These are phyloP conservation scores for Nothomitra cinnamomea DNA, from an alignment of 2,329 filamentous ascomycete genomes.

Conservation along the genomic window DNA sequence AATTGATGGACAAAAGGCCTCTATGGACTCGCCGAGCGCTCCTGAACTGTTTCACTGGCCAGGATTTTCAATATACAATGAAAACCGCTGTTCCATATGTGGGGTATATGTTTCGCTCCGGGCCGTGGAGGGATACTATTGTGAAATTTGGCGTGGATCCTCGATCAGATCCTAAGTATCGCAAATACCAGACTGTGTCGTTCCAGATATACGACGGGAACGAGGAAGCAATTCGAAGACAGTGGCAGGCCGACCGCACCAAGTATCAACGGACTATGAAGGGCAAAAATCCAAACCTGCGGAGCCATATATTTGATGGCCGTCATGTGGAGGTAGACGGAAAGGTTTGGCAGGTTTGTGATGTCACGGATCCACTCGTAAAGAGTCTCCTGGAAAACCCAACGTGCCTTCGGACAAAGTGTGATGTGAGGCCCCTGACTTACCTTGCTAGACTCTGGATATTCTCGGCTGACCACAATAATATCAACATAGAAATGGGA, in stretches of 20 bases:
- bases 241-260: slow-evolving; percentile 12
- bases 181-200: slow-evolving; percentile 75
- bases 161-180: slow-evolving; percentile 55
- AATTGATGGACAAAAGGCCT: slow-evolving; percentile 55
- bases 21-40: slow-evolving; percentile 77
- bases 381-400: slow-evolving; percentile 45
- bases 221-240: slow-evolving; percentile 18
- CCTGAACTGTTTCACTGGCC: slow-evolving; percentile 46
- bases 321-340: slow-evolving; percentile 57
- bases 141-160: slow-evolving; percentile 79
- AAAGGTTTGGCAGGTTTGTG: slow-evolving; percentile 88
- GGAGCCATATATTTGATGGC: slow-evolving; percentile 71
- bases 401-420: slow-evolving; percentile 25
- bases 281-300: slow-evolving; percentile 8
- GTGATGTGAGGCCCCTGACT: slow-evolving; percentile 32
- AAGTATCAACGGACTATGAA: slow-evolving; percentile 2
- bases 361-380: slow-evolving; percentile 69
- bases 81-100: slow-evolving; percentile 68
- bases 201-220: slow-evolving; percentile 46
- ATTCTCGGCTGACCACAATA: slow-evolving; percentile 7
- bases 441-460: slow-evolving; percentile 35
- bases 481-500: slow-evolving; percentile 27
- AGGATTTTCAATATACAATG: slow-evolving; percentile 36
- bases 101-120: slow-evolving; percentile 82
- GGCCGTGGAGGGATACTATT: slow-evolving; percentile 80